A percentile compares a stretch with the other conserved stretches of the same genome.
phyloP scores from a whole-genome alignment of 1,284 basidiomycete species.

The Xerocomus amazonicus region DNA sequence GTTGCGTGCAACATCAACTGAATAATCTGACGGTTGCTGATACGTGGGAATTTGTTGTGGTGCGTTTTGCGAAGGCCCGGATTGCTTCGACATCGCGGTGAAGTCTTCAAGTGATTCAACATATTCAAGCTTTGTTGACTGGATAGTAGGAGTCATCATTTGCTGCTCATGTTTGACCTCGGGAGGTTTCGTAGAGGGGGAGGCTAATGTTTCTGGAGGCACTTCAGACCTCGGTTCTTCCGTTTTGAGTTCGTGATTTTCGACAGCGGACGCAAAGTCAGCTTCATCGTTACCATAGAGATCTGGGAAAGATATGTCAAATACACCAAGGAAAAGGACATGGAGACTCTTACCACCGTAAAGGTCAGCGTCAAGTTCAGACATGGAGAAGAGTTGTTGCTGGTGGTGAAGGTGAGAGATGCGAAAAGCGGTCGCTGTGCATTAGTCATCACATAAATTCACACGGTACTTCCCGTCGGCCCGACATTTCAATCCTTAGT shows the following conservation, averaged over 20 bases:
- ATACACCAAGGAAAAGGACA: accelerated
- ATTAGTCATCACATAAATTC: slow-evolving; percentile 31
- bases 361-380: slow-evolving; percentile 80
- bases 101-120: slow-evolving; percentile 20
- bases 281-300: slow-evolving; percentile 75
- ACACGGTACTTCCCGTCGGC: slow-evolving; percentile 24
- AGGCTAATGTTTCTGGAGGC: slow-evolving; percentile 8
- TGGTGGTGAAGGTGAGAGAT: slow-evolving; percentile 36
- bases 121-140: slow-evolving; percentile 9
- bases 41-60: slow-evolving; percentile 75
- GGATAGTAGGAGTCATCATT: slow-evolving; percentile 10
- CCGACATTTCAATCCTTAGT: slow-evolving; percentile 8
- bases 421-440: slow-evolving; percentile 18
- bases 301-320: slow-evolving; percentile 40
- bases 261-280: slow-evolving; percentile 51
- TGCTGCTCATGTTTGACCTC: slow-evolving; percentile 20
- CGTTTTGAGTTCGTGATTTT: slow-evolving; percentile 32
- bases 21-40: slow-evolving; percentile 60
- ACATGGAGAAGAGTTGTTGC: slow-evolving; percentile 43
- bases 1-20: slow-evolving; percentile 29
- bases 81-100: slow-evolving; percentile 14
- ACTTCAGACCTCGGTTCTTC: slow-evolving; percentile 23
- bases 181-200: slow-evolving; percentile 19
- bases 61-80: slow-evolving; percentile 27
- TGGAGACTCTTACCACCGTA: slow-evolving; percentile 60